Conservation (phyloP, 768 basidiomycete genomes). For the Leccinum pellstonianum region DNA sequence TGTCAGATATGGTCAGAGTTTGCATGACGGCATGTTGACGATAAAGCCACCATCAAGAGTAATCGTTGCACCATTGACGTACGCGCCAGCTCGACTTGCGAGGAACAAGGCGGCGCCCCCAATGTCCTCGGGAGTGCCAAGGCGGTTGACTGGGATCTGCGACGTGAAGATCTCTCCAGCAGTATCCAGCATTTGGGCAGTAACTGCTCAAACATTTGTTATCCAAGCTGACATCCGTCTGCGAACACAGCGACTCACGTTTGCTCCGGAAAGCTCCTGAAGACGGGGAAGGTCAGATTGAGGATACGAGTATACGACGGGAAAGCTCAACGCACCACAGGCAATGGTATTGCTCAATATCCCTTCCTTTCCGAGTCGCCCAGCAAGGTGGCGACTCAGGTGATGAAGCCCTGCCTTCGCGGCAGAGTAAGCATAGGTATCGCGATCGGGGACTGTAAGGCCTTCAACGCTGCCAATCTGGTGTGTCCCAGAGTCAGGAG, state of each 20-base stretch:
- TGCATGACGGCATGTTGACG: slow-evolving; percentile 38
- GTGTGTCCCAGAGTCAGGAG: background rate
- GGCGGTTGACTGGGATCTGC: slow-evolving; percentile 47
- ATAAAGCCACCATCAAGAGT: slow-evolving; percentile 59
- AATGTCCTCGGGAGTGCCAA: slow-evolving; percentile 65
- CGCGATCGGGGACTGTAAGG: slow-evolving; percentile 47
- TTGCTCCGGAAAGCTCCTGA: slow-evolving; percentile 43
- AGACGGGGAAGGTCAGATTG: background rate
- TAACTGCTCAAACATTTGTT: slow-evolving; percentile 40
- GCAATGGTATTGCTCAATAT: slow-evolving; percentile 65
- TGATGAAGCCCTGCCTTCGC: slow-evolving; percentile 65
- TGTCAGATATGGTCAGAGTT: slow-evolving; percentile 26
- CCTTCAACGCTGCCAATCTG: slow-evolving; percentile 68
- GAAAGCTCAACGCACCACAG: slow-evolving; percentile 41
- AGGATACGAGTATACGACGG: background rate
- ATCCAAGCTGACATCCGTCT: background rate
- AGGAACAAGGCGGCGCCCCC: slow-evolving; percentile 63
- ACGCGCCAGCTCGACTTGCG: slow-evolving; percentile 57
- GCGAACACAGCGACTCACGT: slow-evolving; percentile 26
- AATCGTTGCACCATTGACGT: slow-evolving; percentile 63
- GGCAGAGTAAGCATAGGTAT: slow-evolving; percentile 66
- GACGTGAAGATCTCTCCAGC: slow-evolving; percentile 44
- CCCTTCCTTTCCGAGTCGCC: slow-evolving; percentile 52
- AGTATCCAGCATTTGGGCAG: slow-evolving; percentile 48
- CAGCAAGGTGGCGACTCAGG: slow-evolving; percentile 55